phyloP scores from a whole-genome alignment of 1,284 basidiomycete species.

The Melampsora abietis-canadensis region DNA sequence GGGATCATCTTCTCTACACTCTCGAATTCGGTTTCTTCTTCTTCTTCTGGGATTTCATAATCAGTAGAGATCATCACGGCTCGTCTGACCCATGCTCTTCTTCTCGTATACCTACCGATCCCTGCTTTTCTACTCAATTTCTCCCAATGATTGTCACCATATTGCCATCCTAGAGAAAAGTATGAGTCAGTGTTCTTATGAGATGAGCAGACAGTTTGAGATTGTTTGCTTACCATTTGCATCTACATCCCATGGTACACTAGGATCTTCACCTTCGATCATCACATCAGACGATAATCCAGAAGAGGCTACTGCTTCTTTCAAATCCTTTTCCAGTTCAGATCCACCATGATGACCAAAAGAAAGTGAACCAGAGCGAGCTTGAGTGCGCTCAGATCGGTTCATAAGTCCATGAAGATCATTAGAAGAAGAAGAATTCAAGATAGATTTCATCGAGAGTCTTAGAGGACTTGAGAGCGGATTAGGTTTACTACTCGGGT shows the following conservation, averaged over 20 bases:
- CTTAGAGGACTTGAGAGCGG: too few relatives aligned
- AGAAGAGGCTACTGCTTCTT: not conserved
- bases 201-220: not conserved
- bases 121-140: conserved; percentile 52
- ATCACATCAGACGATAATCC: not conserved
- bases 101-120: conserved; percentile 53
- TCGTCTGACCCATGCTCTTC: conserved; percentile 52
- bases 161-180: conserved; percentile 49
- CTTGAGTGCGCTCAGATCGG: too few relatives aligned
- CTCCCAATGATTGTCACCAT: conserved; percentile 54
- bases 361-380: too few relatives aligned
- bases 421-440: too few relatives aligned
- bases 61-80: conserved; percentile 47
- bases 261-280: not conserved
- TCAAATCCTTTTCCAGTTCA: too few relatives aligned
- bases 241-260: conserved; percentile 50
- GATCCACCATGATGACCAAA: too few relatives aligned
- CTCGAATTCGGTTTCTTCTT: too few relatives aligned
- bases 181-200: not conserved
- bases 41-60: too few relatives aligned
- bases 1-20: too few relatives aligned
- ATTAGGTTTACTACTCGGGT: too few relatives aligned
- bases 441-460: too few relatives aligned
- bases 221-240: conserved; percentile 46
- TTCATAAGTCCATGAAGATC: too few relatives aligned